Evolutionary conservation across 305 asterid species (phyloP), one percentile per base, ranked within the genome.

Genomic region (Fraxinus velutina): DNA sequence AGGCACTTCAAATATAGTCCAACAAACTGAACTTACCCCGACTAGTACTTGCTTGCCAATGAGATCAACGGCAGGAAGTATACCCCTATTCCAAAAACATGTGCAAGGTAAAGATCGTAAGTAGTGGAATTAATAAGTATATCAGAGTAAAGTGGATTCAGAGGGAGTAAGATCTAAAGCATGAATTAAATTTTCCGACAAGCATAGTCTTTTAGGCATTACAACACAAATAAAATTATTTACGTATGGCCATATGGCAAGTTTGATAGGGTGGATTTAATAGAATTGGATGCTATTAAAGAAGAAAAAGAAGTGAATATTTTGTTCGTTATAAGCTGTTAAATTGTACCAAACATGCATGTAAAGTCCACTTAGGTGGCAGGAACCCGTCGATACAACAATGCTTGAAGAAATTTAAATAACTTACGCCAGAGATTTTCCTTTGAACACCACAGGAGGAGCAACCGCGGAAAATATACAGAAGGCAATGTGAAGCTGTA

Each of bases 381-480:
- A 42, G 19, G 73, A 52, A 32, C 21, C n/a, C n/a, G 0, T 15
- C 9, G 19, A 27, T 33, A 71, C 2, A 73, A 19, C 60, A 71
- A 55, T 15, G 75, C 44, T 44, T 55, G 5, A 57, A 75, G 55
- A 42, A 44, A 32, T 5, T 22, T 39, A 15, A 47, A 78, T 77
- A 83, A 89, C 97, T 92, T 83, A 94, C 97, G 97, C 82, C 73
- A 94, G 86, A 77, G 97, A 94, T 88, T 92, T 91, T 76, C 98
- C 98, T 83, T 89, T 89, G 90, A 93, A 93, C 71, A 93, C 77
- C 17, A 93, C 44, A 7, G 98, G 98, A 70, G 98, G 98, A 0
- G 98, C 98, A 85, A 93, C 91, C 8, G 97, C 90, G 60, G 97
- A 96, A 90, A 93, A 85, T 81, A 93, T 83, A 70, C 97, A 93